A percentile compares a stretch with the other conserved stretches of the same genome.
phyloP scores from a whole-genome alignment of 2,329 filamentous ascomycete genomes.

The Fonsecaea nubica region DNA sequence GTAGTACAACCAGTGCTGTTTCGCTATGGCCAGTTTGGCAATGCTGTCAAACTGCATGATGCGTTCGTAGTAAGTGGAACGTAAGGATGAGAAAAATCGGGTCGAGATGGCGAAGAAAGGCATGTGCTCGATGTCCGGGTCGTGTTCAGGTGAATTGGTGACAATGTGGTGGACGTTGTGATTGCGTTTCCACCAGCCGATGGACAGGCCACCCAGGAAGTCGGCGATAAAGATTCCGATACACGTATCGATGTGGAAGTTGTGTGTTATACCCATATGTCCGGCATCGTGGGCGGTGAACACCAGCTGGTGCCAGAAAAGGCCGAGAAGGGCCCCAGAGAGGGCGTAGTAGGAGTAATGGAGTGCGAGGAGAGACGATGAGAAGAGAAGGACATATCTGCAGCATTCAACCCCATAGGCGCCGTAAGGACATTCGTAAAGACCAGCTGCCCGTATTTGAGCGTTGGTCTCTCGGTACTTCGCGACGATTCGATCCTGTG shows the following conservation, averaged over 20 bases:
- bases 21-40: constrained; percentile 72
- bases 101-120: constrained; percentile 89
- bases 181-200: constrained; percentile 97
- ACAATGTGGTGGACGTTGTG: constrained; percentile 98
- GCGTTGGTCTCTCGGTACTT: constrained; percentile 83
- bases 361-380: constrained; percentile 66
- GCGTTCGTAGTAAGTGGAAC: constrained; percentile 82
- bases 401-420: constrained; percentile 76
- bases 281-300: constrained; percentile 95
- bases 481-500: constrained; percentile 74
- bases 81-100: constrained; percentile 73
- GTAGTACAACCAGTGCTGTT: constrained; percentile 85
- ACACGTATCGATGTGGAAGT: constrained; percentile 79
- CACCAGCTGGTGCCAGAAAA: constrained; percentile 91
- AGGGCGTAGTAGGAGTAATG: constrained; percentile 69
- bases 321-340: constrained; percentile 77
- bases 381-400: constrained; percentile 74
- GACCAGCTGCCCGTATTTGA: constrained; percentile 72
- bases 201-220: constrained; percentile 83
- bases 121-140: constrained; percentile 92
- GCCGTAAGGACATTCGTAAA: constrained; percentile 84
- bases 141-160: constrained; percentile 92
- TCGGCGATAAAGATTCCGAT: constrained; percentile 92
- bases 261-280: constrained; percentile 96
- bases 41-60: constrained; percentile 77